Percentiles rank a stretch among this genome's conserved stretches.
These are phyloP conservation scores for Hypoxylon trugodes DNA, from an alignment of 495 filamentous ascomycete genomes.

Conservation along the genomic window DNA sequence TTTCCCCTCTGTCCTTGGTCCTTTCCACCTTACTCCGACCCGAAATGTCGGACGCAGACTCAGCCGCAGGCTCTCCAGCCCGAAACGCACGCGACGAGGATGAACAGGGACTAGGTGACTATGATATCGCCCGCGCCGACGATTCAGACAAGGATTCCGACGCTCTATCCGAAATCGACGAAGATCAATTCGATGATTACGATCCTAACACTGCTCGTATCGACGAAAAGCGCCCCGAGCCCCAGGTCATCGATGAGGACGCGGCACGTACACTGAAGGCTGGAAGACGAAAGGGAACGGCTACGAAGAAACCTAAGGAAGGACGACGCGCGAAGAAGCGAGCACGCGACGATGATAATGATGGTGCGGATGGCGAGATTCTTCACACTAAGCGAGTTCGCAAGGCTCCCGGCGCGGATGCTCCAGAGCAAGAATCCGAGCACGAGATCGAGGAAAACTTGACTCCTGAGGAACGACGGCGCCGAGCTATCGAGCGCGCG, in stretches of 20 bases:
- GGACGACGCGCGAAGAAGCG: constrained; percentile 80
- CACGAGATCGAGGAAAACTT: constrained; percentile 73
- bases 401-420: constrained; percentile 45
- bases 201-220: constrained; percentile 79
- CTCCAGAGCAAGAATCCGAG: constrained; percentile 57
- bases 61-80: constrained; percentile 42
- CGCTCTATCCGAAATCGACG: constrained; percentile 94
- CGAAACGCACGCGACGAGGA: constrained; percentile 50
- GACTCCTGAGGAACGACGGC: constrained; percentile 73
- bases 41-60: constrained; percentile 57
- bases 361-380: constrained; percentile 65
- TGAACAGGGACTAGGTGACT: constrained; percentile 47
- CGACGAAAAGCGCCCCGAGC: constrained; percentile 77
- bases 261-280: constrained; percentile 74
- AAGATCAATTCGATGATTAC: constrained; percentile 90
- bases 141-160: constrained; percentile 79
- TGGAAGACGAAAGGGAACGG: constrained; percentile 80
- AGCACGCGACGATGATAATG: constrained; percentile 60
- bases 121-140: constrained; percentile 51
- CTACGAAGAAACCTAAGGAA: constrained; percentile 76
- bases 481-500: constrained; percentile 80
- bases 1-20: neutral
- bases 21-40: neutral
- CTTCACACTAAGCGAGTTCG: constrained; percentile 55
- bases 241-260: constrained; percentile 79